Base-by-base conservation (phyloP, 352 stramenopile genomes). In the Phytophthora fragariae region DNA sequence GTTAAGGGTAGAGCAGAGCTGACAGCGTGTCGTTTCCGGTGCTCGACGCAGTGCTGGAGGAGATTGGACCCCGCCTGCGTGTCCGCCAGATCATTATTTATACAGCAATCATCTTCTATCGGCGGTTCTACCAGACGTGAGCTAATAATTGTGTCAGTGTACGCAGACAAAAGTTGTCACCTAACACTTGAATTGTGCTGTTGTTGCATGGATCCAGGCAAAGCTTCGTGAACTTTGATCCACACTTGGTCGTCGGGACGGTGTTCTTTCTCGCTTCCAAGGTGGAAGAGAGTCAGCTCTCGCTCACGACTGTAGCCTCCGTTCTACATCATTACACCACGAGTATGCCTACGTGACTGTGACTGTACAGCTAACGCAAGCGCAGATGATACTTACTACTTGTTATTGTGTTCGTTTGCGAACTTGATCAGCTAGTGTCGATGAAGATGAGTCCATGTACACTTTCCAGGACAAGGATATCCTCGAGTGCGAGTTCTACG, bases 81-180 rank as follows among this genome's bases (percentile, higher is more conserved):
- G 87, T 97, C 44, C 90, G 90, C 49, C 90, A 97, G 76, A 94
- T 96, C 72, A 95, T 97, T 78, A 97, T 97, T 78, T 96, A 94
- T 83, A 96, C 90, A 8, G 90, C 90, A 15, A 93, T 97, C 71
- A 86, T 97, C 62, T 94, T 97, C 73, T 97, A 97, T 59, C 87
- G 89, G 15, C 88, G 90, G n/a, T 97, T 97, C 73, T 97, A 95
- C 57, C 88, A 95, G 49, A 93, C 85, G 90, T 96, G 86, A 64
- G 59, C 21, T 10, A 54, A 31, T 4, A 5, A 15, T 71, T 5
- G 14, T 54, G 31, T 12, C 53, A 17, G 2, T 29, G 2, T 33
- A 50, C 15, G 17, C 1, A 6, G 14, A 21, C n/a, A 39, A 52
- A 5, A 41, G 14, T 21, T 53, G 1, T 41, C 12, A n/a, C 35